These are phyloP conservation scores for Tarenaya hassleriana DNA, from an alignment of 345 rosid species.

Conservation along the genomic window DNA sequence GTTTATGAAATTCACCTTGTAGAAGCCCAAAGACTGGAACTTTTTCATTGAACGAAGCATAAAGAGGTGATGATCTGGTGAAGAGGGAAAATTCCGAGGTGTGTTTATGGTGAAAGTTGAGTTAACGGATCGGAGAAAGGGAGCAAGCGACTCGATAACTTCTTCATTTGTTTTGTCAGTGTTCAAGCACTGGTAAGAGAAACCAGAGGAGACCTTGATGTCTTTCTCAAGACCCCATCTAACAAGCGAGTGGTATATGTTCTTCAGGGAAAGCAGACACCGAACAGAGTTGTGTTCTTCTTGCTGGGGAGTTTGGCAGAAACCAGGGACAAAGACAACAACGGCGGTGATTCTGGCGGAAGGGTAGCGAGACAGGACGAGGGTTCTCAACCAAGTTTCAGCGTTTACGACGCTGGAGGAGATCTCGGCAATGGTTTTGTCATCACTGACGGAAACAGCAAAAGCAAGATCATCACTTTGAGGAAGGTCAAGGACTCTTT, in stretches of 20 bases:
- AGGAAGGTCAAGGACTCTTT: conserved; percentile 23
- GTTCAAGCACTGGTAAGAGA: conserved; percentile 38
- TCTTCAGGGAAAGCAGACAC: conserved; percentile 43
- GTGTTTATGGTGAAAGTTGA: conserved; percentile 48
- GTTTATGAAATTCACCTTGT: conserved; percentile 44
- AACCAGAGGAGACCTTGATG: conserved; percentile 52
- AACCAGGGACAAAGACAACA: conserved; percentile 38
- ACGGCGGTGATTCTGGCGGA: conserved; percentile 55
- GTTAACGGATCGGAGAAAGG: conserved; percentile 41
- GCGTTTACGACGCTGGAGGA: conserved; percentile 55
- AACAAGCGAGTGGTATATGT: conserved; percentile 50
- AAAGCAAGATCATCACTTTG: conserved; percentile 29
- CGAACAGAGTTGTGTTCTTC: conserved; percentile 34
- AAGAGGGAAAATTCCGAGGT: conserved; percentile 34
- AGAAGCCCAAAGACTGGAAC: conserved; percentile 34
- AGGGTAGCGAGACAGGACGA: conserved; percentile 62
- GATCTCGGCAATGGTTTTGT: conserved; percentile 39
- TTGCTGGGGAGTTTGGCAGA: conserved; percentile 35
- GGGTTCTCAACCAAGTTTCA: conserved; percentile 61
- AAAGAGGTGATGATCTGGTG: conserved; percentile 28
- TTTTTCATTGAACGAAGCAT: conserved; percentile 31
- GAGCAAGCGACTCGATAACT: conserved; percentile 29
- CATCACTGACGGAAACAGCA: conserved; percentile 43
- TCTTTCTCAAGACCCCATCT: conserved; percentile 72
- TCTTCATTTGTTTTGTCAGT: conserved; percentile 21